phyloP scores from a whole-genome alignment of 352 stramenopile species.

The Pythium grandisporangium region DNA sequence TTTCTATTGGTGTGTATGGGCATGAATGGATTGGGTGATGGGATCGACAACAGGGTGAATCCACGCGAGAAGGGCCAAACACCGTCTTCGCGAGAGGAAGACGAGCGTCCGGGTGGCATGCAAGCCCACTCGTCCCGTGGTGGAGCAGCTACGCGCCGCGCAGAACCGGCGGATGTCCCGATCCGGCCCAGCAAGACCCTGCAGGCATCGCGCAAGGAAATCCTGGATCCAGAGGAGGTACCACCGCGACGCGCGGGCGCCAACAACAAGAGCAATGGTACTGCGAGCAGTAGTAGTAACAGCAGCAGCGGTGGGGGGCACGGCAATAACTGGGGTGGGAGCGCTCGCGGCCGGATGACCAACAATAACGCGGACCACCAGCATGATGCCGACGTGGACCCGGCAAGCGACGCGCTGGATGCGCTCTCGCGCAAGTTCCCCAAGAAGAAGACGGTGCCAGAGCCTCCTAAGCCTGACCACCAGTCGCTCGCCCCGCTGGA shows the following conservation, averaged over 20 bases:
- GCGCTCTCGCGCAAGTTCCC: slow-evolving; percentile 54
- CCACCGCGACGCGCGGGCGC: too few relatives aligned
- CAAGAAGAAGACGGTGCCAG: slow-evolving; percentile 22
- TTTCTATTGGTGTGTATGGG: too few relatives aligned
- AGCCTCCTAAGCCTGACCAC: slow-evolving; percentile 12
- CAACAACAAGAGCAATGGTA: slow-evolving; percentile 13
- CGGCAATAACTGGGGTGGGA: too few relatives aligned
- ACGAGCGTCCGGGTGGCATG: slow-evolving; percentile 18
- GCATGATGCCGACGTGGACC: slow-evolving; percentile 13
- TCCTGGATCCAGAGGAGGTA: slow-evolving; percentile 13
- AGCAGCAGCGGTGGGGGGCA: too few relatives aligned
- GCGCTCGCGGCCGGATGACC: too few relatives aligned
- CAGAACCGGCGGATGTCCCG: slow-evolving; percentile 37
- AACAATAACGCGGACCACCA: slow-evolving; percentile 52
- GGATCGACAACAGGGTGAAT: slow-evolving; percentile 25
- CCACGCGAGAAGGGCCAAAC: slow-evolving; percentile 16
- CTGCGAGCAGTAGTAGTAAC: slow-evolving; percentile 11
- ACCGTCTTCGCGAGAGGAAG: slow-evolving; percentile 42
- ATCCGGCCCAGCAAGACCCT: slow-evolving; percentile 33
- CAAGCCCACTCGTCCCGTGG: slow-evolving; percentile 5
- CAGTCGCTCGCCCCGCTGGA: slow-evolving; percentile 21
- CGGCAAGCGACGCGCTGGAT: slow-evolving; percentile 41
- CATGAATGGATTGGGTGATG: too few relatives aligned
- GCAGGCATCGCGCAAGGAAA: slow-evolving; percentile 12
- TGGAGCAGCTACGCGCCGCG: slow-evolving; percentile 11